Evolutionary conservation across 108 stramenopile genomes (phyloP).

Genomic region (Asterionellopsis glacialis): DNA sequence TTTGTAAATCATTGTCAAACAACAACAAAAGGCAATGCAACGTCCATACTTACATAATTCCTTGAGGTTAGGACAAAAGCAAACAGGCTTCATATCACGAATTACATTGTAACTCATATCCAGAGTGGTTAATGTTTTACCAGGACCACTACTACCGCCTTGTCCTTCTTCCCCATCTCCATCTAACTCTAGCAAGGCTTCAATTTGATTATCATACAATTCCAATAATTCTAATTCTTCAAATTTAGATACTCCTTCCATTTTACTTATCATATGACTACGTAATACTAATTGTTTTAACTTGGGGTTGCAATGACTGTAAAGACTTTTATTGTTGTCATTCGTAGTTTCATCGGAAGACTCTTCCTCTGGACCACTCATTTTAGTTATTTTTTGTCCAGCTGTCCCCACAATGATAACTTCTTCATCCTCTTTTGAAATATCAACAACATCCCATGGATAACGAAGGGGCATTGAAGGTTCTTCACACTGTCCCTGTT

Average conservation of each 20-base stretch:
- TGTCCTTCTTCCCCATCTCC: slow-evolving; percentile 13
- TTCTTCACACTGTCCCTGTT: neutral
- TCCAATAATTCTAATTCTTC: slow-evolving; percentile 75
- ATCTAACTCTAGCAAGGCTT: slow-evolving; percentile 43
- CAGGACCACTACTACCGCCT: slow-evolving; percentile 26
- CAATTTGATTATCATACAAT: slow-evolving; percentile 93
- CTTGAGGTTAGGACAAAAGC: slow-evolving; percentile 56
- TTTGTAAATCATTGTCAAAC: neutral
- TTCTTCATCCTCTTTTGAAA: slow-evolving; percentile 35
- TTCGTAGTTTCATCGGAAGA: too few relatives aligned
- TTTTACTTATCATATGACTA: slow-evolving; percentile 68
- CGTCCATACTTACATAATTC: slow-evolving; percentile 70
- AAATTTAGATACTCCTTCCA: slow-evolving; percentile 68
- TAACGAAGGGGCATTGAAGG: slow-evolving; percentile 29
- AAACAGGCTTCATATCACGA: slow-evolving; percentile 77
- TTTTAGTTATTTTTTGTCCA: slow-evolving; percentile 79
- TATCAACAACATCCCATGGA: slow-evolving; percentile 66
- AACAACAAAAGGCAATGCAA: neutral
- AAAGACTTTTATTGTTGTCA: slow-evolving; percentile 18
- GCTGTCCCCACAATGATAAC: slow-evolving; percentile 78
- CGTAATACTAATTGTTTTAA: slow-evolving; percentile 61
- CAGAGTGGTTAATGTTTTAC: slow-evolving; percentile 47
- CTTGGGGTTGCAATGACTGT: slow-evolving; percentile 21
- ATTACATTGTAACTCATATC: slow-evolving; percentile 93
- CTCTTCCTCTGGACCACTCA: slow-evolving; percentile 35